A percentile compares a stretch with the other conserved stretches of the same genome.
phyloP scores from a whole-genome alignment of 148 eudicot species.

The Amaranthus cruentus region DNA sequence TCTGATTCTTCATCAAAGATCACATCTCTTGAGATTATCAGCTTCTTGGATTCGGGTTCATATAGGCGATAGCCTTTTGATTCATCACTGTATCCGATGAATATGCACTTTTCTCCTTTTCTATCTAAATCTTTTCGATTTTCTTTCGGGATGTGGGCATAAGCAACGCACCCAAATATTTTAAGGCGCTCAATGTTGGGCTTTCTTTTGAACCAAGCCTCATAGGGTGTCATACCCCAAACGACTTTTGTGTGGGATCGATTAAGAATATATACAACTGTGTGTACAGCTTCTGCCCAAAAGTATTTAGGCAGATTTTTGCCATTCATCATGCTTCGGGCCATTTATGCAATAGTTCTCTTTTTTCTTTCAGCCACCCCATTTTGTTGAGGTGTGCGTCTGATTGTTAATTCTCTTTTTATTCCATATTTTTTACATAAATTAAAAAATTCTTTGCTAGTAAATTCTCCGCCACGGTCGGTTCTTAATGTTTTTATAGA shows the following conservation, averaged over 20 bases:
- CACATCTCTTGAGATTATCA: constrained; percentile 16
- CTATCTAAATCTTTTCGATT: constrained; percentile 17
- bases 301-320: background rate
- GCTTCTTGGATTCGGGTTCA: background rate
- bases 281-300: constrained; percentile 10
- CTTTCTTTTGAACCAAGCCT: constrained; percentile 12
- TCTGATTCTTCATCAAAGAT: constrained; percentile 7
- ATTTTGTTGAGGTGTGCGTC: no score
- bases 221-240: background rate
- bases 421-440: background rate
- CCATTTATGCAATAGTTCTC: constrained; percentile 15
- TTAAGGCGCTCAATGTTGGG: constrained; percentile 5
- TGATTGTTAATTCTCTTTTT: constrained; percentile 2
- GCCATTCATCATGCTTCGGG: constrained; percentile 4
- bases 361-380: no score
- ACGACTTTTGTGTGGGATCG: constrained; percentile 1
- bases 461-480: background rate
- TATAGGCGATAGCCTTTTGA: constrained; percentile 21
- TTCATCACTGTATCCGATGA: background rate
- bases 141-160: background rate
- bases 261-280: background rate
- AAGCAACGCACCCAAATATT: constrained; percentile 20
- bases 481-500: background rate
- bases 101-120: background rate
- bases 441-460: background rate